phyloP scores from a whole-genome alignment of 805 yeast species.

The Candida berthetii region DNA sequence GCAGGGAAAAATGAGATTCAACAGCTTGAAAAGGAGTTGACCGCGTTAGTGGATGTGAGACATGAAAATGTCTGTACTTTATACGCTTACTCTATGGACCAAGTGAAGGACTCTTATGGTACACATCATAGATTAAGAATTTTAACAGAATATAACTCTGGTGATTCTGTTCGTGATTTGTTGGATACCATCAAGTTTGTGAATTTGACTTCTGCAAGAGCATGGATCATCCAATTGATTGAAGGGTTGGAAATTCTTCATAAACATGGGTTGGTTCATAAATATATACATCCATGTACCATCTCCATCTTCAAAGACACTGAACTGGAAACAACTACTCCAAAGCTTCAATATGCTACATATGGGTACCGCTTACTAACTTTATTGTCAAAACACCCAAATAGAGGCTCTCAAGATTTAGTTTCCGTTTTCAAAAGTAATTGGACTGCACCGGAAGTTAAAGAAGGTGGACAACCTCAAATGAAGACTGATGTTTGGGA shows the following conservation, averaged over 20 bases:
- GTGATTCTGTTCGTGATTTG: conserved; percentile 57
- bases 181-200: conserved; percentile 62
- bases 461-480: conserved; percentile 41
- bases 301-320: conserved; percentile 44
- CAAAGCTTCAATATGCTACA: conserved; percentile 55
- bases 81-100: conserved; percentile 69
- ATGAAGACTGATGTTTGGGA: conserved; percentile 93
- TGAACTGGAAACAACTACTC: conserved; percentile 47
- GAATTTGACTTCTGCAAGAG: conserved; percentile 69
- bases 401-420: conserved; percentile 17
- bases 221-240: conserved; percentile 82
- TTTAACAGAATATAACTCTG: conserved; percentile 56
- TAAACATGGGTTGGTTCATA: conserved; percentile 79
- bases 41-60: conserved; percentile 44
- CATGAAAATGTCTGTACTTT: conserved; percentile 65
- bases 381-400: conserved; percentile 32
- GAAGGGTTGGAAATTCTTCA: conserved; percentile 84
- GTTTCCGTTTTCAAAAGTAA: conserved; percentile 15
- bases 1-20: conserved; percentile 73
- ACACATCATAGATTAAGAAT: conserved; percentile 50
- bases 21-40: conserved; percentile 71
- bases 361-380: conserved; percentile 45
- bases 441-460: conserved; percentile 83
- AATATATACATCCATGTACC: conserved; percentile 55
- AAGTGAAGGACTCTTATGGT: conserved; percentile 24